These are phyloP conservation scores for Phytophthora quininea DNA, from an alignment of 352 stramenopile genomes.

Conservation along the genomic window DNA sequence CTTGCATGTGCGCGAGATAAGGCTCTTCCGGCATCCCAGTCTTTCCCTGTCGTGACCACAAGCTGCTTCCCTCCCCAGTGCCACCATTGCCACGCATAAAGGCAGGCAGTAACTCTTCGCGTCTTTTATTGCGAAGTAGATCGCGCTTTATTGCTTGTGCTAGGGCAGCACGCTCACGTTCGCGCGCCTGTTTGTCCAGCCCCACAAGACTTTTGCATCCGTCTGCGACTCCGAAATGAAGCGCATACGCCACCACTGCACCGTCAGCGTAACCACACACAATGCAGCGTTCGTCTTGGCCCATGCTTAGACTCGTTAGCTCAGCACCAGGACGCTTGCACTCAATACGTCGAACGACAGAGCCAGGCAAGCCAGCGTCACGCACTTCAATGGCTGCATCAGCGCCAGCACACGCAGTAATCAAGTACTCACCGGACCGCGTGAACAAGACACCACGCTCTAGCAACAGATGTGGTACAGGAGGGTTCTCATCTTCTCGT, in stretches of 20 bases:
- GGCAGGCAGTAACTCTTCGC: slow-evolving; percentile 52
- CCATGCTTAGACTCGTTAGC: slow-evolving; percentile 75
- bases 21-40: slow-evolving; percentile 56
- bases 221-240: slow-evolving; percentile 84
- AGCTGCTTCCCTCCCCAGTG: slow-evolving; percentile 27
- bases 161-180: slow-evolving; percentile 80
- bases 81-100: slow-evolving; percentile 52
- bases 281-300: slow-evolving; percentile 83
- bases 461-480: slow-evolving; percentile 58
- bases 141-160: slow-evolving; percentile 75
- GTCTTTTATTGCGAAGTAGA: slow-evolving; percentile 62
- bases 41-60: slow-evolving; percentile 70
- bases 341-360: slow-evolving; percentile 77
- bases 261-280: slow-evolving; percentile 84
- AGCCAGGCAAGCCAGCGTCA: slow-evolving; percentile 57
- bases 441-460: slow-evolving; percentile 79
- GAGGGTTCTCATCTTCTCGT: slow-evolving; percentile 16
- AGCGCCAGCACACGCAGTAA: slow-evolving; percentile 60
- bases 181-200: slow-evolving; percentile 74
- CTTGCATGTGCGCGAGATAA: slow-evolving; percentile 68
- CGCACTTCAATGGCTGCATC: slow-evolving; percentile 84
- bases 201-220: slow-evolving; percentile 72
- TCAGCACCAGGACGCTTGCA: slow-evolving; percentile 66
- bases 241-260: slow-evolving; percentile 76
- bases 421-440: slow-evolving; percentile 78